Base-by-base conservation (phyloP, 148 eudicot genomes). In the Dianthus caryophyllus region DNA sequence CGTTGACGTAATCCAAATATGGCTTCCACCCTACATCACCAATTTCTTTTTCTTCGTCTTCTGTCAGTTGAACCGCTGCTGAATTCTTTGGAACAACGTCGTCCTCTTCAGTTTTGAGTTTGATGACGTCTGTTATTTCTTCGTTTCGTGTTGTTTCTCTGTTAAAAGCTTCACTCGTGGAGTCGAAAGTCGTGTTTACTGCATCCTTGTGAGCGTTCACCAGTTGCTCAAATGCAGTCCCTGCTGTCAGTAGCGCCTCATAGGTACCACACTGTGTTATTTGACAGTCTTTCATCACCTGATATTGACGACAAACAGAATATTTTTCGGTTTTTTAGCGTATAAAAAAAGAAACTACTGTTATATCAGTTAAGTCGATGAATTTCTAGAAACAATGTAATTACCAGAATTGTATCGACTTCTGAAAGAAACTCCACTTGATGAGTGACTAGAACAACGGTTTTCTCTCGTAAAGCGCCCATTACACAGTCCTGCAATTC, bases 401-500 rank as follows among this genome's bases (percentile, higher is more conserved):
- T 66, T 55, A 87, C 92, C 85, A 87, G 53, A 49, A 84, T 56
- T 38, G 65, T 41, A 70, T 87, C 84, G 65, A 82, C 79, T 61
- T 77, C 57, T 24, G 57, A 53, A 53, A 53, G 57, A 29, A 53
- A 53, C 57, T 53, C 57, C 57, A 53, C 65, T 84, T 84, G 88
- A 79, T 80, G 70, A 58, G 92, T 87, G 58, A 87, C 88, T 2
- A 87, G 85, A 21, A 87, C 43, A 26, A 87, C 87, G 1, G 87
- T 82, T 63, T 82, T 87, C 31, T 70, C 75, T 53, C 67, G 39
- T 41, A 87, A 71, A 61, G 88, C 88, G 68, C 66, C 87, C 87
- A 87, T 77, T 65, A 82, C 80, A 71, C 81, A 87, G 50, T 82
- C 83, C 92, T 84, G 83, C 56, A 46, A 26, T 70, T 11, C 62